A percentile compares a stretch with the other conserved stretches of the same genome.
Conservation (phyloP, 441 rosid genomes). For the Theobroma grandiflorum region DNA sequence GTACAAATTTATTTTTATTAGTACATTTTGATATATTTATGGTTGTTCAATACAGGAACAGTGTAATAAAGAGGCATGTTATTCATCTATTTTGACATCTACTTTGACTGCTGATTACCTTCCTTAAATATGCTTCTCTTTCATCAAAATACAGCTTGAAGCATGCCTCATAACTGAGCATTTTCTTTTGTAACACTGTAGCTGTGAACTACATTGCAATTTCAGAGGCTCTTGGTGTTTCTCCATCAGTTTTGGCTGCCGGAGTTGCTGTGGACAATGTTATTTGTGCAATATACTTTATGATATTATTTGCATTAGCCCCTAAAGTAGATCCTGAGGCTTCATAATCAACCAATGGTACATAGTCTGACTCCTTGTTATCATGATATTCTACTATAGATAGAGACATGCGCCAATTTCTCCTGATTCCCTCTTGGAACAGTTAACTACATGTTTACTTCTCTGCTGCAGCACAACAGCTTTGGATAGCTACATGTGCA, state of each 20-base stretch:
- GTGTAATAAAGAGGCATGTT: background rate
- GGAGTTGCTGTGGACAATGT: constrained; percentile 89
- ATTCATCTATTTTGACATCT: background rate
- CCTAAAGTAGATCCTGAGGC: constrained; percentile 67
- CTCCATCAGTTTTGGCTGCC: constrained; percentile 83
- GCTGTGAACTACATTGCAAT: constrained; percentile 89
- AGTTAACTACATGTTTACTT: background rate
- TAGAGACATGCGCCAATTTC: background rate
- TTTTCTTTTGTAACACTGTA: constrained; percentile 37
- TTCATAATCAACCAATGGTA: constrained; percentile 50
- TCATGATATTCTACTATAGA: background rate
- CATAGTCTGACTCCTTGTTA: constrained; percentile 19
- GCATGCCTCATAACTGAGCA: background rate
- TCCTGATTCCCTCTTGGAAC: background rate
- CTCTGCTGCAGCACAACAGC: background rate
- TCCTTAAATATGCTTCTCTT: constrained; percentile 12
- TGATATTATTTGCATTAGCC: constrained; percentile 72
- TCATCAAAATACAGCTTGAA: constrained; percentile 25
- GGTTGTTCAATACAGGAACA: background rate
- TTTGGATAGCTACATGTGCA: background rate
- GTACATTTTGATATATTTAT: background rate
- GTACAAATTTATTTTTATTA: no score
- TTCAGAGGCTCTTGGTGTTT: constrained; percentile 71
- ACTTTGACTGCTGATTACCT: background rate
- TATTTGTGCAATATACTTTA: constrained; percentile 66